phyloP scores from a whole-genome alignment of 805 yeast species.

The Hanseniaspora guilliermondii region DNA sequence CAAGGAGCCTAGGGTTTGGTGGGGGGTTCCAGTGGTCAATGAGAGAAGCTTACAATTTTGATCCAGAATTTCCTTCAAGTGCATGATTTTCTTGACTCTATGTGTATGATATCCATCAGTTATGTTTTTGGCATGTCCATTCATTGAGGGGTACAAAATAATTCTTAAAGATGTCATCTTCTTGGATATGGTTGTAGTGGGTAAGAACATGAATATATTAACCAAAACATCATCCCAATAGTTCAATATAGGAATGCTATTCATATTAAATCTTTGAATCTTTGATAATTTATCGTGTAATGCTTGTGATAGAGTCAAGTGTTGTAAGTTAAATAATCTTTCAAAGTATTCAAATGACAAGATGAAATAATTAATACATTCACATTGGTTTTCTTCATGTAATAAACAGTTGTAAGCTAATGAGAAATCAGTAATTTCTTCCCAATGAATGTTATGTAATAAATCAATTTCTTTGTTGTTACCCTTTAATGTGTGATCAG shows the following conservation, averaged over 20 bases:
- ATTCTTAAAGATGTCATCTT: background rate
- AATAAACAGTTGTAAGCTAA: constrained; percentile 1
- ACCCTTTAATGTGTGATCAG: background rate
- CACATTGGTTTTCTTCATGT: background rate
- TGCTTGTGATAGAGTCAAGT: background rate
- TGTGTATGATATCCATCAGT: constrained; percentile 10
- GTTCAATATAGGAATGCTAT: background rate
- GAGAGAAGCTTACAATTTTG: background rate
- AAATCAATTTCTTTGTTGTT: background rate
- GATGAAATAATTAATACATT: background rate
- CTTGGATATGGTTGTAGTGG: background rate
- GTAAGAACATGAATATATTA: background rate
- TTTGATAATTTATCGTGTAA: background rate
- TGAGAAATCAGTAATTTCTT: background rate
- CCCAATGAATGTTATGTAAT: background rate
- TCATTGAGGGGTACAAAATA: constrained; percentile 4
- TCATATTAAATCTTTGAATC: constrained; percentile 3
- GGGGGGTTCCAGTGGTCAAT: background rate
- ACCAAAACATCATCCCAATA: constrained; percentile 5
- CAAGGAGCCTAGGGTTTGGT: background rate
- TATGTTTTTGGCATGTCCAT: constrained; percentile 10
- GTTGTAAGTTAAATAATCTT: background rate
- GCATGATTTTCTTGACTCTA: background rate
- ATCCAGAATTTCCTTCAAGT: background rate
- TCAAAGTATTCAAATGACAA: background rate